phyloP scores from a whole-genome alignment of 768 basidiomycete species.

The Naganishia antarctica region DNA sequence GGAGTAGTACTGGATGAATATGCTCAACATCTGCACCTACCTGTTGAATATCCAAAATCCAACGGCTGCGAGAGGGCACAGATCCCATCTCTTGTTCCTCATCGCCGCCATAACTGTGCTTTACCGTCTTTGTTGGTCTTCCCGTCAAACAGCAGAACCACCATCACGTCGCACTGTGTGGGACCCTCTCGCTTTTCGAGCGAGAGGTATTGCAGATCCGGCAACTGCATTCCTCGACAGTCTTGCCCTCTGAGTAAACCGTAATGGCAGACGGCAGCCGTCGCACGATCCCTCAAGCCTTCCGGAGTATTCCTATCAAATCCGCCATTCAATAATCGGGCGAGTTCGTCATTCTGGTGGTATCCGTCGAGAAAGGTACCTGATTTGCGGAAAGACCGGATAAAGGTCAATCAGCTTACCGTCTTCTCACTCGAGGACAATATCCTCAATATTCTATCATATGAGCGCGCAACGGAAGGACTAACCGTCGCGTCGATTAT shows the following conservation, averaged over 20 bases:
- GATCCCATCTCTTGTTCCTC: too few relatives aligned
- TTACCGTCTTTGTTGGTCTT: too few relatives aligned
- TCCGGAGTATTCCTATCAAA: not conserved
- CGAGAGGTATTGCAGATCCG: not conserved
- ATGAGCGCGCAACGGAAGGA: not conserved
- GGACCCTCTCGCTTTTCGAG: not conserved
- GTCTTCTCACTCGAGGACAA: too few relatives aligned
- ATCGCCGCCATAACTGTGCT: too few relatives aligned
- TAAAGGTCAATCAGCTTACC: too few relatives aligned
- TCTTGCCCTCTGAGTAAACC: not conserved
- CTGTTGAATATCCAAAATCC: too few relatives aligned
- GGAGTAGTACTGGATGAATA: too few relatives aligned
- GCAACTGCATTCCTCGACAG: constrained; percentile 1
- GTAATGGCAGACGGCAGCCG: not conserved
- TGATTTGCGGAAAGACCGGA: not conserved
- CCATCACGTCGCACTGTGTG: not conserved
- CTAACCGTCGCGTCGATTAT: not conserved
- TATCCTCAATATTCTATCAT: too few relatives aligned
- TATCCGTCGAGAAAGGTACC: not conserved
- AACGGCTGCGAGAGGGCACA: too few relatives aligned
- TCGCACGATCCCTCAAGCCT: not conserved
- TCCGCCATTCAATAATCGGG: not conserved
- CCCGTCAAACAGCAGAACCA: too few relatives aligned
- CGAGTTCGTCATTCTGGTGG: not conserved
- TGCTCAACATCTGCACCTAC: too few relatives aligned